These are phyloP conservation scores for Solanum bulbocastanum DNA, from an alignment of 257 asterid species.

Conservation along the genomic window DNA sequence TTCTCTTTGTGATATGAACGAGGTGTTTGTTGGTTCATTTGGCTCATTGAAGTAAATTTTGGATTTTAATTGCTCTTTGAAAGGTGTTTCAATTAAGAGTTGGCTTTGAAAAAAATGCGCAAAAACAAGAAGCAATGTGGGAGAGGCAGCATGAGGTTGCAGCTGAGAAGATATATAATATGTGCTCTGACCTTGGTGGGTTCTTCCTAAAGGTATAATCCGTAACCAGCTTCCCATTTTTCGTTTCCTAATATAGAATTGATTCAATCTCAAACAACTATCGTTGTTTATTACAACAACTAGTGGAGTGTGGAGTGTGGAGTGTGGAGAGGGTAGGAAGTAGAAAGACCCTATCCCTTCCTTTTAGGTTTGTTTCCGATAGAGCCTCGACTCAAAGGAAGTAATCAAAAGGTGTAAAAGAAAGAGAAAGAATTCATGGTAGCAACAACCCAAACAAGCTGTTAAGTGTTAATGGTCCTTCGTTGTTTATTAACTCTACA, in stretches of 20 bases:
- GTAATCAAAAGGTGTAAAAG: background rate
- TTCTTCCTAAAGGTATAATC: conserved; percentile 79
- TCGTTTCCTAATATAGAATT: background rate
- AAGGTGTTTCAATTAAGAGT: conserved; percentile 84
- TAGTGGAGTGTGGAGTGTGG: background rate
- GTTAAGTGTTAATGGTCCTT: background rate
- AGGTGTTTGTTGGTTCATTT: background rate
- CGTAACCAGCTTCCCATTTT: background rate
- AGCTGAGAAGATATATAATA: conserved; percentile 77
- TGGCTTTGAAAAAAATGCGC: conserved; percentile 62
- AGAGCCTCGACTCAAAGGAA: background rate
- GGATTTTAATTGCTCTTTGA: background rate
- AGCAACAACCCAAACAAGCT: background rate
- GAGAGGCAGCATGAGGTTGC: conserved; percentile 91
- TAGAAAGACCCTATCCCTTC: background rate
- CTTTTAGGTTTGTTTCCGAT: background rate
- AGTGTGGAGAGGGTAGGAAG: background rate
- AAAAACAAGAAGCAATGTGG: conserved; percentile 88
- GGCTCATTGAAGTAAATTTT: background rate
- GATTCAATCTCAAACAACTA: background rate
- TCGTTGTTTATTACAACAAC: background rate
- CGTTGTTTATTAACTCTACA: background rate
- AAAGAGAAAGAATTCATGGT: background rate
- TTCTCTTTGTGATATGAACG: background rate
- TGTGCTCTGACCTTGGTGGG: conserved; percentile 96